Conservation (phyloP, 164 flowering plant species). For the Magnolia kwangsiensis region DNA sequence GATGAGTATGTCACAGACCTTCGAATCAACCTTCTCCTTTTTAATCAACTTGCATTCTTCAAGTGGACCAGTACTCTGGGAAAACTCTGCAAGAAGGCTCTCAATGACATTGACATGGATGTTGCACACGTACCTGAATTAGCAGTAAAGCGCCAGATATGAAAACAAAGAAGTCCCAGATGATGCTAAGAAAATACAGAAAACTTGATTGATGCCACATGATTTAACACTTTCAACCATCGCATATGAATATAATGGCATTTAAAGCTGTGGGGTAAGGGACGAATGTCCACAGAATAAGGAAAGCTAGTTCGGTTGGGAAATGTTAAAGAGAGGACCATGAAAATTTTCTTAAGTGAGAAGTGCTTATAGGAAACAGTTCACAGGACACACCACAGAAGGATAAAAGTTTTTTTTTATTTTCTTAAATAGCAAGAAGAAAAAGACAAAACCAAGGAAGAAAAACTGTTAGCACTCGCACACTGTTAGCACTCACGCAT, state of each 20-base stretch:
- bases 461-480: slow-evolving; percentile 66
- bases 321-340: no score
- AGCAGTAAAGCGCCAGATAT: neutral
- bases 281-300: neutral
- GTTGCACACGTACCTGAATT: slow-evolving; percentile 93
- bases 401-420: no score
- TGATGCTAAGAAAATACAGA: neutral
- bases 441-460: slow-evolving; percentile 7
- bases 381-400: neutral
- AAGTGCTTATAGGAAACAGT: slow-evolving; percentile 4
- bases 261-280: neutral
- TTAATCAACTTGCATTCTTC: slow-evolving; percentile 94
- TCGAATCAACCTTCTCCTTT: slow-evolving; percentile 72
- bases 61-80: slow-evolving; percentile 86
- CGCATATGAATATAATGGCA: neutral
- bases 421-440: slow-evolving; percentile 16
- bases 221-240: slow-evolving; percentile 8
- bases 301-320: neutral
- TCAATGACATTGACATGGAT: slow-evolving; percentile 92
- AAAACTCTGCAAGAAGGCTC: slow-evolving; percentile 92
- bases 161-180: neutral
- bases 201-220: neutral
- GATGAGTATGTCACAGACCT: neutral
- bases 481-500: no score
- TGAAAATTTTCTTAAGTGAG: neutral